These are phyloP conservation scores for Epichloe hybrida DNA, from an alignment of 2,329 filamentous ascomycete genomes.

Conservation along the genomic window DNA sequence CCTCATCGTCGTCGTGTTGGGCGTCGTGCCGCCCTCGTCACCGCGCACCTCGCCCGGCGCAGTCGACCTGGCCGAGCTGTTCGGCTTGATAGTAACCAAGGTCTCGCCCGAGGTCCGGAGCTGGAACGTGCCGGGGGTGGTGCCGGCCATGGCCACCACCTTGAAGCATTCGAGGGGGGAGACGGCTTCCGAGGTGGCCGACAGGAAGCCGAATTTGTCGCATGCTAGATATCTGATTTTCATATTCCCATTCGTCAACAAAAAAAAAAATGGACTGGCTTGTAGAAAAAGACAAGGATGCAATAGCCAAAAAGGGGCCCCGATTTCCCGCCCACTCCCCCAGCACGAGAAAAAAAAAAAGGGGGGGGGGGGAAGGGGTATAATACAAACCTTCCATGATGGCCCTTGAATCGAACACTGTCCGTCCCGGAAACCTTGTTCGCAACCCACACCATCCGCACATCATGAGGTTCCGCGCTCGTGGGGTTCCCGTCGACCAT, in stretches of 20 bases:
- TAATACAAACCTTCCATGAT: constrained; percentile 53
- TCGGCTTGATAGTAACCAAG: constrained; percentile 51
- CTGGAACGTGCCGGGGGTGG: constrained; percentile 57
- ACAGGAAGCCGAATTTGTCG: constrained; percentile 69
- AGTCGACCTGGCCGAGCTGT: constrained; percentile 33
- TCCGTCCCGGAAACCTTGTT: constrained; percentile 74
- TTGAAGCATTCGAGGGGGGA: constrained; percentile 72
- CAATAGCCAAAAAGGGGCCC: background rate
- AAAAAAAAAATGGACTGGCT: background rate
- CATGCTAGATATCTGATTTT: constrained; percentile 63
- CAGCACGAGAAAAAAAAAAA: background rate
- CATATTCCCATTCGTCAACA: background rate
- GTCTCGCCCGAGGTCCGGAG: constrained; percentile 59
- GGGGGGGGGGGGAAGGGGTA: background rate
- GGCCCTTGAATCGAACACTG: constrained; percentile 72
- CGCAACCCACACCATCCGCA: constrained; percentile 89
- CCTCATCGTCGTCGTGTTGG: constrained; percentile 56
- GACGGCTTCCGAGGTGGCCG: constrained; percentile 67
- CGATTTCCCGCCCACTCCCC: too few relatives aligned
- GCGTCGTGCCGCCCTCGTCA: constrained; percentile 54
- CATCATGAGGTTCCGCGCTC: constrained; percentile 91
- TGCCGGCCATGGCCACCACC: constrained; percentile 49
- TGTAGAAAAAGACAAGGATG: too few relatives aligned
- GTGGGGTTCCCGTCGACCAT: constrained; percentile 67
- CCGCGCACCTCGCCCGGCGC: constrained; percentile 55